Conservation (phyloP, 116 monocot species). For the Phalaenopsis hybrid region DNA sequence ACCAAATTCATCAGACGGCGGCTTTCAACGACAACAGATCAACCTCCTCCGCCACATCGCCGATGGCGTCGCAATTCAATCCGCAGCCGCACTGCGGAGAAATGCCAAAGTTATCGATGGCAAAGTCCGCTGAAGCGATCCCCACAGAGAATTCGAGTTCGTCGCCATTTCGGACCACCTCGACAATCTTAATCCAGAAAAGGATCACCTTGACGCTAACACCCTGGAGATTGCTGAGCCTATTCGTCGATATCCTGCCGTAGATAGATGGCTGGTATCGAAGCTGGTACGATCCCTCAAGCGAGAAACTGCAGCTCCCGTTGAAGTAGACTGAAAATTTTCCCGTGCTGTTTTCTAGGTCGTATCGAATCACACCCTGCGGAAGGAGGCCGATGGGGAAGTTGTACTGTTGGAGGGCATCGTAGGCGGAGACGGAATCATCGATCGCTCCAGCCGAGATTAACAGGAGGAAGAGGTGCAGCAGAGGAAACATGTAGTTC, state of each 20-base stretch:
- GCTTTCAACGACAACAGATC: not conserved
- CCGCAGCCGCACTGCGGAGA: conserved; percentile 68
- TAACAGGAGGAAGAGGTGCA: conserved; percentile 6
- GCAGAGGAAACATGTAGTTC: not conserved
- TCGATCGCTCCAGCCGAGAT: not conserved
- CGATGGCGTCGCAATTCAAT: conserved; percentile 28
- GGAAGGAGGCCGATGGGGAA: conserved; percentile 49
- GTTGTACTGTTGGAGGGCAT: conserved; percentile 30
- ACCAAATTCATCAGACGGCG: not conserved
- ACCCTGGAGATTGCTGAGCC: conserved; percentile 43
- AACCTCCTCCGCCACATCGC: not conserved
- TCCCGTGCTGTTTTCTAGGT: conserved; percentile 27
- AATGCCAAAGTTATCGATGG: conserved; percentile 45
- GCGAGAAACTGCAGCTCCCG: conserved; percentile 40
- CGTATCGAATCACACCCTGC: conserved; percentile 26
- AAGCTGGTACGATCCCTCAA: conserved; percentile 59
- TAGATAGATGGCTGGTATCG: conserved; percentile 45
- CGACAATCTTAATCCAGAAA: conserved; percentile 71
- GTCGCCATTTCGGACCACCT: conserved; percentile 38
- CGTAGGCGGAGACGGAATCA: conserved; percentile 20
- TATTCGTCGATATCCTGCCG: conserved; percentile 38
- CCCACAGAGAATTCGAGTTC: conserved; percentile 73
- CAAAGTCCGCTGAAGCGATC: conserved; percentile 51
- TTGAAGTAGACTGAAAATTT: conserved; percentile 33
- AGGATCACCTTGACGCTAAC: conserved; percentile 74